phyloP scores from a whole-genome alignment of 2,329 filamentous ascomycete species.

The Penicillium italicum region DNA sequence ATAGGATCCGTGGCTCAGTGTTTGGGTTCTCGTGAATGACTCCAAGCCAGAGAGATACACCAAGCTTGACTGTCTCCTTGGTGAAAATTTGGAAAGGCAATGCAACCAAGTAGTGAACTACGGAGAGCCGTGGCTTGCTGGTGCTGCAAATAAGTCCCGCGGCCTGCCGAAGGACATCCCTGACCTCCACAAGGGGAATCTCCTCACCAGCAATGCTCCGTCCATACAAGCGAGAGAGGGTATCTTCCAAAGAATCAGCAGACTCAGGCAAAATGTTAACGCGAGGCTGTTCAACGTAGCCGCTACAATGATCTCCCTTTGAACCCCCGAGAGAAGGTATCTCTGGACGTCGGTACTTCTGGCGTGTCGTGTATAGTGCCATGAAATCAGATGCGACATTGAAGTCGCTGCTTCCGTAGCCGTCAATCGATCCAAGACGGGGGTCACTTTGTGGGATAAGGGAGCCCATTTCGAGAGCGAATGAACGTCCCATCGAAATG shows the following conservation, averaged over 20 bases:
- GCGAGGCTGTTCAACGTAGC: constrained; percentile 2
- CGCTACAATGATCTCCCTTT: constrained; percentile 3
- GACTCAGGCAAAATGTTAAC: constrained; percentile 16
- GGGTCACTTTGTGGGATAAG: constrained; percentile 83
- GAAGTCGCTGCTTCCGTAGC: constrained; percentile 67
- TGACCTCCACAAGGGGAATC: constrained; percentile 69
- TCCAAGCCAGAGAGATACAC: constrained; percentile 92
- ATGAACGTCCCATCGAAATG: constrained; percentile 86
- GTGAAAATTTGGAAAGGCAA: constrained; percentile 93
- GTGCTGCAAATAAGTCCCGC: constrained; percentile 81
- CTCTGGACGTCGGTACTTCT: constrained; percentile 90
- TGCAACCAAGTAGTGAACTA: constrained; percentile 81
- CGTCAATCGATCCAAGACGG: constrained; percentile 74
- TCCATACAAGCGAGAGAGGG: constrained; percentile 69
- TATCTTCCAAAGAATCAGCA: constrained; percentile 49
- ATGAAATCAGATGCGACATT: constrained; percentile 95
- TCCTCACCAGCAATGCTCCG: constrained; percentile 66
- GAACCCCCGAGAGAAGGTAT: constrained; percentile 43
- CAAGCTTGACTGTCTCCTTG: constrained; percentile 91
- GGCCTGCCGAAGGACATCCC: constrained; percentile 77
- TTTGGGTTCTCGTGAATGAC: constrained; percentile 93
- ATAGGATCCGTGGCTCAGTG: constrained; percentile 79
- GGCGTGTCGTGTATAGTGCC: constrained; percentile 92
- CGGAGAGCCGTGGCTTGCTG: constrained; percentile 68
- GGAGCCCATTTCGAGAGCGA: constrained; percentile 88